phyloP scores from a whole-genome alignment of 2,329 filamentous ascomycete genomes.

The Aspergillus persii region DNA sequence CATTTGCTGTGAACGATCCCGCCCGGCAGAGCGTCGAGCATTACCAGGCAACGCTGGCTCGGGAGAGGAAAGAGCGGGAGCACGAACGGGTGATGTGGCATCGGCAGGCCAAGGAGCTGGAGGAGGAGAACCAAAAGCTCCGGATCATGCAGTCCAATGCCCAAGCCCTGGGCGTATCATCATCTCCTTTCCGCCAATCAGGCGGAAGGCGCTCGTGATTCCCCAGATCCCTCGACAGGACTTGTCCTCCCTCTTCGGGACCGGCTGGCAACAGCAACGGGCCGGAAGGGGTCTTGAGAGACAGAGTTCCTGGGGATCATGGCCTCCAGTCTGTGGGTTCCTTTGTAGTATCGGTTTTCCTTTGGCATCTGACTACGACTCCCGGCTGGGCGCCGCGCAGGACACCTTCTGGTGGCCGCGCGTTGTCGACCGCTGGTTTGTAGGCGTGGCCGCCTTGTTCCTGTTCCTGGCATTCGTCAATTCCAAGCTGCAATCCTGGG shows the following conservation, averaged over 20 bases:
- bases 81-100: slow-evolving; percentile 11
- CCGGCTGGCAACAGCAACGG: not conserved
- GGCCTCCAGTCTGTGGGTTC: not conserved
- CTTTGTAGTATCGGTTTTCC: no score
- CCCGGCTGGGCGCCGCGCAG: no score
- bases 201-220: not conserved
- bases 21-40: no score
- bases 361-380: no score
- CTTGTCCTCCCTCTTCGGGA: not conserved
- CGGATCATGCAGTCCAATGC: slow-evolving; percentile 19
- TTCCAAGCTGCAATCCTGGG: no score
- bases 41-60: no score
- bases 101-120: slow-evolving; percentile 12
- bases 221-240: not conserved
- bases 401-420: no score
- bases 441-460: no score
- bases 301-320: not conserved
- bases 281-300: not conserved
- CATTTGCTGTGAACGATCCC: no score
- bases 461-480: no score
- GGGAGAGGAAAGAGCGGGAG: slow-evolving; percentile 12
- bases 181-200: not conserved
- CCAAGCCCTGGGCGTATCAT: not conserved
- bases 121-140: slow-evolving; percentile 18
- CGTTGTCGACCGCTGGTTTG: no score